Base-by-base conservation (phyloP, 2,329 filamentous ascomycete species). In the Aspergillus sp. region DNA sequence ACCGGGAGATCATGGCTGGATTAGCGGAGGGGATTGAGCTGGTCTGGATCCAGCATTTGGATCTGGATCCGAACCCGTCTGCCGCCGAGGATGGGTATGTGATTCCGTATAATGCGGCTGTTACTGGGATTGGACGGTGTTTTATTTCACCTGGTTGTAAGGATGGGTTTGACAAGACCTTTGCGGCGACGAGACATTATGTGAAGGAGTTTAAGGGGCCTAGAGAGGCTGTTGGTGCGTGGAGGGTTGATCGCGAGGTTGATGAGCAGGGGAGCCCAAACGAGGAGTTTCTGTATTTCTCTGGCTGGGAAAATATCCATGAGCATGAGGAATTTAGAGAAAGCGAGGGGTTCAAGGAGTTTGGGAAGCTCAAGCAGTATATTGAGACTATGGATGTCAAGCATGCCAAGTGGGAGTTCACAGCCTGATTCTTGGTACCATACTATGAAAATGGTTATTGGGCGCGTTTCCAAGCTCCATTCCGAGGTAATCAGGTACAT, bases 261-360 rank as follows among this genome's bases (percentile, higher is more conserved):
- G 27, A 30, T 30, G 27, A 30, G 9, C 27, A 30, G 27, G 27
- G 9, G 3, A 1, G 1, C 4, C 27, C 27, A 4, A 30, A 65
- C 9, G 69, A 69, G 12, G 77, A 80, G 48, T 79, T 75, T 62
- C 72, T 80, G 3, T 42, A 79, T 1, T 71, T 80, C 17, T 73
- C 60, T 27, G 74, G 74, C 0, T 80, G 77, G 76, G 65, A 66
- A 3, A 61, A 64, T 11, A 65, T 75, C 2, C 66, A 73, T 34
- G 65, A 78, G 46, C 73, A 78, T 55, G 69, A 73, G 5, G 69
- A 57, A 1, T 75, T 75, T 9, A 30, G 27, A 9, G 1, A 9
- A 9, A 30, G 27, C 1, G 27, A 30, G 27, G 27, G 27, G 8
- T 30, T 30, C 34, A 56, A 66, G 46, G 66, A 67, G 27, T 70